Evolutionary conservation across 179 eudicot genomes (phyloP), one percentile per base, ranked within the genome.

Genomic region (Beta lomatogona): DNA sequence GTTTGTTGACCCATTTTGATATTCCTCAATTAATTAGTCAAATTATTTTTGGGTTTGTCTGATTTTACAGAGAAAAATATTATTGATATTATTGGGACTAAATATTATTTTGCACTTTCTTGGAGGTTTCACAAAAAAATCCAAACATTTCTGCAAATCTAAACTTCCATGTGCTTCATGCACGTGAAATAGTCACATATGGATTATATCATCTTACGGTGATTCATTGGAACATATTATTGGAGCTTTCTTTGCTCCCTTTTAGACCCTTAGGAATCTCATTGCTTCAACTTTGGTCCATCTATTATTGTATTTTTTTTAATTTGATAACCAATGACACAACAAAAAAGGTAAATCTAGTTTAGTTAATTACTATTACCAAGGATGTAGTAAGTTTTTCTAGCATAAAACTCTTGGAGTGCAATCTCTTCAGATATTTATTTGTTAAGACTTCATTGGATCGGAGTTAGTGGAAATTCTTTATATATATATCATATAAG

Each of bases 171-270:
- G 84, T 76, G 70, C 63, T 19, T 8, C 45, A 28, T 82, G 72
- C 81, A 82, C 77, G 77, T 82, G 84, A 14, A 82, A 31, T 36
- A 57, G 77, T 74, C 46, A 25, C 31, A 54, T 6, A 28, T 54
- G 22, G 77, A 54, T 73, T 73, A 31, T 74, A 66, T 66, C 21
- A 13, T 68, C 45, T 65, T 48, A 12, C 46, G 46, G 54, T 73
- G 77, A 73, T 53, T 73, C 63, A 28, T 71, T 16, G 15, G 41
- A 68, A 73, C 14, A 11, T 21, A 72, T 72, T 55, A 9, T 73
- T 25, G 2, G n/a, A n/a, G n/a, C n/a, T n/a, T n/a, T n/a, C n/a
- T n/a, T n/a, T n/a, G n/a, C n/a, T n/a, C n/a, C n/a, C n/a, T n/a
- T n/a, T 48, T 52, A 8, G 59, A 31, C 11, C 11, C 16, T 15